Conservation (phyloP, 2,329 filamentous ascomycete genomes). For the Apiospora aurea region DNA sequence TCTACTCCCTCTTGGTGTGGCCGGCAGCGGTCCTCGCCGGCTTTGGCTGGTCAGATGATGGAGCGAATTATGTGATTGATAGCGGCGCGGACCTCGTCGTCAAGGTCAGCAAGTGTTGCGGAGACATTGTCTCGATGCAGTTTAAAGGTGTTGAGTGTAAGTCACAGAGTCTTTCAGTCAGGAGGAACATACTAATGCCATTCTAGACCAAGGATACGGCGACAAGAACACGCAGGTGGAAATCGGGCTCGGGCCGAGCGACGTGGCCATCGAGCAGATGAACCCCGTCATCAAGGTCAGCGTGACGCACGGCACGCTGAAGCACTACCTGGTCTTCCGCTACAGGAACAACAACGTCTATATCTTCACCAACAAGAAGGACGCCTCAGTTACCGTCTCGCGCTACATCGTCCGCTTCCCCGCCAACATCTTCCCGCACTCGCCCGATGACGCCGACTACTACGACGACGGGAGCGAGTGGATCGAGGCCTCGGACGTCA, state of each 20-base stretch:
- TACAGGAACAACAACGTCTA: slow-evolving; percentile 49
- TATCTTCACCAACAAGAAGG: slow-evolving; percentile 51
- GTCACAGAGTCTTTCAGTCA: too few species aligned
- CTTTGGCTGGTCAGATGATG: slow-evolving; percentile 49
- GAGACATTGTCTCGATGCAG: slow-evolving; percentile 43
- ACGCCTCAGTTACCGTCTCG: slow-evolving; percentile 46
- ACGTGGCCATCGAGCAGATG: slow-evolving; percentile 39
- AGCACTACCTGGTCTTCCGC: slow-evolving; percentile 45
- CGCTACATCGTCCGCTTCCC: slow-evolving; percentile 47
- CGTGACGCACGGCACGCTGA: slow-evolving; percentile 43
- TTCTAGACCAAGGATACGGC: slow-evolving; percentile 27
- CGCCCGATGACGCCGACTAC: slow-evolving; percentile 39
- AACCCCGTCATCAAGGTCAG: slow-evolving; percentile 46
- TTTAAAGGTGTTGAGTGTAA: slow-evolving; percentile 28
- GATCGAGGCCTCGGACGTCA: slow-evolving; percentile 44
- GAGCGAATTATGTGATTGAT: slow-evolving; percentile 48
- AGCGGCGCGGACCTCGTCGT: slow-evolving; percentile 43
- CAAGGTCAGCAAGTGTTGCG: slow-evolving; percentile 44
- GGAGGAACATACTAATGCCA: neutral
- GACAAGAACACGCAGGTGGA: slow-evolving; percentile 38
- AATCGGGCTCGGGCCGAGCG: slow-evolving; percentile 41
- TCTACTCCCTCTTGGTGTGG: slow-evolving; percentile 38
- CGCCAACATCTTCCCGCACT: slow-evolving; percentile 40
- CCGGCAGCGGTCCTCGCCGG: slow-evolving; percentile 43
- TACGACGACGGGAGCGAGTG: slow-evolving; percentile 43